These are phyloP conservation scores for Anethum foeniculum DNA, from an alignment of 140 eudicot genomes.

Conservation along the genomic window DNA sequence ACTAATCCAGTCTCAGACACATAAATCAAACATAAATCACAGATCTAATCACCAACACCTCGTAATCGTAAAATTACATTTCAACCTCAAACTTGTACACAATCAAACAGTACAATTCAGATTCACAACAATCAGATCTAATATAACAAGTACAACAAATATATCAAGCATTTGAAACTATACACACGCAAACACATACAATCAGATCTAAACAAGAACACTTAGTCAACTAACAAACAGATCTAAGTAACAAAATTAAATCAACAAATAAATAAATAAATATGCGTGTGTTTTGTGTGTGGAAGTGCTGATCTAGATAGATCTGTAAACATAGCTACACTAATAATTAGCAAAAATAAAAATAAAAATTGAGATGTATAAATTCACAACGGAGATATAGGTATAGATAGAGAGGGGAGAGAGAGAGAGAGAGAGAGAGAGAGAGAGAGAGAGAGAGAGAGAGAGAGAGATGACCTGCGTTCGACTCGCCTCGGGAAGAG, in stretches of 20 bases:
- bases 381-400: background rate
- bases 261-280: background rate
- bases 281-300: background rate
- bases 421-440: background rate
- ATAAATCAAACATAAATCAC: background rate
- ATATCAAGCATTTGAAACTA: background rate
- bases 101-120: background rate
- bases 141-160: background rate
- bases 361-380: background rate
- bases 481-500: slow-evolving; percentile 21
- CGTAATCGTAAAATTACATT: background rate
- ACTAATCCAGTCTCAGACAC: background rate
- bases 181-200: background rate
- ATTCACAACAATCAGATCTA: background rate
- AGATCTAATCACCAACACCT: background rate
- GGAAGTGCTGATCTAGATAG: background rate
- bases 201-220: background rate
- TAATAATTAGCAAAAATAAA: background rate
- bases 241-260: background rate
- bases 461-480: slow-evolving; percentile 16
- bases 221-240: background rate
- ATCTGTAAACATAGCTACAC: background rate
- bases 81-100: background rate
- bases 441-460: background rate
- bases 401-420: too few relatives aligned